Evolutionary conservation across 345 rosid genomes (phyloP).

Genomic region (Iberis pinnata): DNA sequence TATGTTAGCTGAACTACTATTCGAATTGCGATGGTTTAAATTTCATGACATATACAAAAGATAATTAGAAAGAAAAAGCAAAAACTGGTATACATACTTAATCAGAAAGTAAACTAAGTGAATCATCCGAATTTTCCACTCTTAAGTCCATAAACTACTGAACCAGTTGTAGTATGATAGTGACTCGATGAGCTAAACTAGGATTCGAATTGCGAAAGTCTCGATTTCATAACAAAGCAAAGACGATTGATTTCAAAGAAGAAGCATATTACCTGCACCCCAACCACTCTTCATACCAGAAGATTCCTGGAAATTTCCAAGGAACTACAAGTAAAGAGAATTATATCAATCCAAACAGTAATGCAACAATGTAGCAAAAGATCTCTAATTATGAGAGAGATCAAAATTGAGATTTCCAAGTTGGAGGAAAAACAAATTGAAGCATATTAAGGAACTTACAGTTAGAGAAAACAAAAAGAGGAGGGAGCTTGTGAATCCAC

Average conservation of each 20-base stretch:
- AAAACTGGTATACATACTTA: too few relatives aligned
- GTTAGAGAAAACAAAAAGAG: conserved; percentile 64
- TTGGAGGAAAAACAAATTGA: too few relatives aligned
- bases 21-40: background rate
- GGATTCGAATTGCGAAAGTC: background rate
- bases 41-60: too few relatives aligned
- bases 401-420: too few relatives aligned
- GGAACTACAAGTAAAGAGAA: conserved; percentile 47
- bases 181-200: background rate
- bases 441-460: conserved; percentile 33
- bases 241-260: background rate
- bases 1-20: background rate
- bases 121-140: background rate
- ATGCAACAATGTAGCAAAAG: background rate
- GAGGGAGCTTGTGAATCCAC: conserved; percentile 81
- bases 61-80: too few relatives aligned
- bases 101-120: background rate
- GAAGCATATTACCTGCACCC: conserved; percentile 79
- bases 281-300: conserved; percentile 73
- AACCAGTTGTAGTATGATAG: too few relatives aligned
- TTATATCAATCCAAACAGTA: background rate
- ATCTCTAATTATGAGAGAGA: too few relatives aligned
- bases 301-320: conserved; percentile 52
- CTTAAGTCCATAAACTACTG: too few relatives aligned
- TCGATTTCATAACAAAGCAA: background rate